phyloP scores from a whole-genome alignment of 768 basidiomycete genomes.

The Lentinula sp. region DNA sequence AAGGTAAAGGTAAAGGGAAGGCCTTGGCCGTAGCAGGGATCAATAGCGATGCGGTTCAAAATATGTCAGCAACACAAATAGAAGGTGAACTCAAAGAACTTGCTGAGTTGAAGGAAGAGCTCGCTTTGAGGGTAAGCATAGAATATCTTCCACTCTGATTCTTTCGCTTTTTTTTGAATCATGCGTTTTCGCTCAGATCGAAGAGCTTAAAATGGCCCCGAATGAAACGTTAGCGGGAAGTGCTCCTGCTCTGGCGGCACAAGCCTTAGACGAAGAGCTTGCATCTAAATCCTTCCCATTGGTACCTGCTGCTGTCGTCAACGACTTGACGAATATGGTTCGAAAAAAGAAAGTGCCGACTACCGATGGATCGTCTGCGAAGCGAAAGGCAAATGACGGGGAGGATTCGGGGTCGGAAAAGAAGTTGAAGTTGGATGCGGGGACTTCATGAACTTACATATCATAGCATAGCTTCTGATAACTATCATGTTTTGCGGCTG shows the following conservation, averaged over 20 bases:
- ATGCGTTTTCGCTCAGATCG: slow-evolving; percentile 49
- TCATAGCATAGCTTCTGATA: not conserved
- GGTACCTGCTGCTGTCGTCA: slow-evolving; percentile 43
- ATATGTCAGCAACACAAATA: slow-evolving; percentile 70
- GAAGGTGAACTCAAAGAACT: slow-evolving; percentile 79
- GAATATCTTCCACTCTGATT: not conserved
- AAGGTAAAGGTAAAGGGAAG: slow-evolving; percentile 81
- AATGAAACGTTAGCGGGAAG: slow-evolving; percentile 46
- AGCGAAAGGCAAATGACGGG: slow-evolving; percentile 70
- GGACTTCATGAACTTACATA: not conserved
- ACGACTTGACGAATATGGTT: slow-evolving; percentile 81
- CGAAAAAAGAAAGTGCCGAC: slow-evolving; percentile 72
- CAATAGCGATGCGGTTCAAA: slow-evolving; percentile 49
- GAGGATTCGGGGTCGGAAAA: slow-evolving; percentile 49
- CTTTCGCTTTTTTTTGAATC: not conserved
- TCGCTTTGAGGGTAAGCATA: slow-evolving; percentile 68
- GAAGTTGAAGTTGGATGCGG: slow-evolving; percentile 51
- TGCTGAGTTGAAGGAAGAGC: slow-evolving; percentile 67
- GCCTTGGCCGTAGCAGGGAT: slow-evolving; percentile 34
- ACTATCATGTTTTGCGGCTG: too few relatives aligned
- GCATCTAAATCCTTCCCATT: slow-evolving; percentile 35
- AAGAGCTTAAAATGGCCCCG: slow-evolving; percentile 83
- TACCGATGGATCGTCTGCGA: slow-evolving; percentile 28
- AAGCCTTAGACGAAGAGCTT: slow-evolving; percentile 66
- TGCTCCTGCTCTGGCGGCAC: slow-evolving; percentile 67